These are phyloP conservation scores for Tylopilus rubrobrunneus DNA, from an alignment of 768 basidiomycete species.

Conservation along the genomic window DNA sequence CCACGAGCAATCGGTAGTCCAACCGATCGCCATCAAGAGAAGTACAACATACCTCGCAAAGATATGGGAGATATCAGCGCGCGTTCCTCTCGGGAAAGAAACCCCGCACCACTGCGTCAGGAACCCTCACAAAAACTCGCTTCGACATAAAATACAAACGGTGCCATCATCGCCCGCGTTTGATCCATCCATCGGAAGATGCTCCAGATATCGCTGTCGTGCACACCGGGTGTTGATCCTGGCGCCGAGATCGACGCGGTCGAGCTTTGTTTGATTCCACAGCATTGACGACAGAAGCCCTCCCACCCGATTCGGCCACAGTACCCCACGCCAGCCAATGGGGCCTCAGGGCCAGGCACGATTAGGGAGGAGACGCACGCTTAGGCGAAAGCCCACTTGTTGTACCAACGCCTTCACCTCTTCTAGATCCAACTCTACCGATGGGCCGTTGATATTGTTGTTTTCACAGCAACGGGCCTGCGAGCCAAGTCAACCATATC, in stretches of 20 bases:
- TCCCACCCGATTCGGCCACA: slow-evolving; percentile 65
- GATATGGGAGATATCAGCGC: slow-evolving; percentile 44
- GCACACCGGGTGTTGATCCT: slow-evolving; percentile 63
- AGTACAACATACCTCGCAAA: slow-evolving; percentile 58
- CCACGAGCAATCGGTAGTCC: slow-evolving; percentile 30
- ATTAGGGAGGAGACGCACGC: slow-evolving; percentile 42
- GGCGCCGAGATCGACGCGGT: slow-evolving; percentile 45
- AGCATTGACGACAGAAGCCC: slow-evolving; percentile 38
- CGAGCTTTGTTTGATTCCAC: slow-evolving; percentile 39
- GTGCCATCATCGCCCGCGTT: slow-evolving; percentile 50
- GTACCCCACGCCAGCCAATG: slow-evolving; percentile 5
- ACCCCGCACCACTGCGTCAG: slow-evolving; percentile 65
- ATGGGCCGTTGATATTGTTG: slow-evolving; percentile 72
- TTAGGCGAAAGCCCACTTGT: slow-evolving; percentile 76
- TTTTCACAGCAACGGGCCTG: slow-evolving; percentile 94
- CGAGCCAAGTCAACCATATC: background rate
- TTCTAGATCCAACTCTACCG: slow-evolving; percentile 85
- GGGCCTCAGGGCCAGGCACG: background rate
- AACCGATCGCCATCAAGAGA: background rate
- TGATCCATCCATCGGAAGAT: slow-evolving; percentile 51
- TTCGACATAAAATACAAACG: slow-evolving; percentile 66
- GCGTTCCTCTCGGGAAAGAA: background rate
- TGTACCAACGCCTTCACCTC: slow-evolving; percentile 77
- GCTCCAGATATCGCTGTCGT: slow-evolving; percentile 67
- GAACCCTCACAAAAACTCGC: slow-evolving; percentile 67